Conservation (phyloP, 1,284 basidiomycete genomes). For the Lentinus polychrous region DNA sequence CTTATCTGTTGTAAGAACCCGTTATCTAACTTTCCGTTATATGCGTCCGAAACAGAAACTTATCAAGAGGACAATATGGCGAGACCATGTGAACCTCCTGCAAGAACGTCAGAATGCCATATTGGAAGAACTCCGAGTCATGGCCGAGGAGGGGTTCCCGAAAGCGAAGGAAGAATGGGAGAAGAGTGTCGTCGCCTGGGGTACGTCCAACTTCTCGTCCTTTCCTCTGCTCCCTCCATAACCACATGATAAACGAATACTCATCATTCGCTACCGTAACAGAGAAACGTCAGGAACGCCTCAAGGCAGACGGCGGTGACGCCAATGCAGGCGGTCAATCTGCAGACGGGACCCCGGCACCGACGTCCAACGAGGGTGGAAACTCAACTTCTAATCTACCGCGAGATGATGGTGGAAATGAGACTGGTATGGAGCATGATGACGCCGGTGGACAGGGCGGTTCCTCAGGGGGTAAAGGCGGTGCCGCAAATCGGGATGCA, state of each 20-base stretch:
- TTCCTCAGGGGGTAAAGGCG: conserved; percentile 22
- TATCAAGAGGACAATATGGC: conserved; percentile 73
- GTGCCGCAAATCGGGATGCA: conserved; percentile 30
- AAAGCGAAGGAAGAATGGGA: conserved; percentile 72
- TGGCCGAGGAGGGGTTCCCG: conserved; percentile 57
- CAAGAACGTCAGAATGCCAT: conserved; percentile 57
- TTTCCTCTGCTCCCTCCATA: background rate
- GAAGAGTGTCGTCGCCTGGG: conserved; percentile 57
- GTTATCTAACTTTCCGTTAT: background rate
- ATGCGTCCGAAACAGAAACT: conserved; percentile 50
- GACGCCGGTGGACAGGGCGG: conserved; percentile 19
- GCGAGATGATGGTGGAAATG: conserved; percentile 19
- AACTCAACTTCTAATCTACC: conserved; percentile 15
- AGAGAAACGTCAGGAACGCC: conserved; percentile 57
- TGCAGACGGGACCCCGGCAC: conserved; percentile 30
- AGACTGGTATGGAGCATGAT: conserved; percentile 22
- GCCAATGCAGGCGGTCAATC: conserved; percentile 20
- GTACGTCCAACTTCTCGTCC: conserved; percentile 31
- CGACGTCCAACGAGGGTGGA: conserved; percentile 12
- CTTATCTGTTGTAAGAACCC: background rate
- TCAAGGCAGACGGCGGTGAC: conserved; percentile 28
- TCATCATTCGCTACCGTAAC: background rate
- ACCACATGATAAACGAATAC: background rate
- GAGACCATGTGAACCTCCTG: conserved; percentile 59
- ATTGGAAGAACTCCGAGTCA: conserved; percentile 47